A percentile compares a stretch with the other conserved stretches of the same genome.
phyloP scores from a whole-genome alignment of 441 rosid genomes.

The Rhodomyrtus psidioides region DNA sequence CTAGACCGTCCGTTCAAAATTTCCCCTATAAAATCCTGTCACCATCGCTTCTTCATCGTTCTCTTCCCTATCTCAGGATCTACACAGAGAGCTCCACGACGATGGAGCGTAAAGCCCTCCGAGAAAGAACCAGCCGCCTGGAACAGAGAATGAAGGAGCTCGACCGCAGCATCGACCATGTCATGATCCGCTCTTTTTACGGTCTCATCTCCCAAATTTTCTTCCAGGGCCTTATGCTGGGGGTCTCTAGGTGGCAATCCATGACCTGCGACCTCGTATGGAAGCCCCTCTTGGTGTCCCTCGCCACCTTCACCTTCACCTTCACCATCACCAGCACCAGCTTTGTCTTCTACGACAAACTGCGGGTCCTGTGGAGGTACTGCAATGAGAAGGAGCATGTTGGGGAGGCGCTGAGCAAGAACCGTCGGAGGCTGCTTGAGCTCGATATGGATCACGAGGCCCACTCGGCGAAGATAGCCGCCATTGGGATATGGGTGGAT shows the following conservation, averaged over 20 bases:
- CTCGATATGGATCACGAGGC: not conserved
- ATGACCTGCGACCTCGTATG: not conserved
- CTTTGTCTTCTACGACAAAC: not conserved
- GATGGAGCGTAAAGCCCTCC: no score
- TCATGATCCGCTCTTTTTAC: not conserved
- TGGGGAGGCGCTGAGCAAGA: not conserved
- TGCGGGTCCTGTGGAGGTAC: not conserved
- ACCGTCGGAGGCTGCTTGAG: not conserved
- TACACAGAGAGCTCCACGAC: no score
- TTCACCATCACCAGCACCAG: not conserved
- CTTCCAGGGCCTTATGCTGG: no score
- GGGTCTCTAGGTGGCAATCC: not conserved
- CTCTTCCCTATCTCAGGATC: no score
- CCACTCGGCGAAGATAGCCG: not conserved
- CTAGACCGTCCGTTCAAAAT: no score
- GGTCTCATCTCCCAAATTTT: no score
- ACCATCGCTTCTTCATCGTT: no score
- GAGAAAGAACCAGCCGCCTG: no score
- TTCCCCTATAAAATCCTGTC: no score
- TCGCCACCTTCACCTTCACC: no score
- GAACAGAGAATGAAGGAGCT: not conserved
- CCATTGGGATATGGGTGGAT: no score
- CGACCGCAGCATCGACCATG: not conserved
- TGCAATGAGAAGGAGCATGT: not conserved
- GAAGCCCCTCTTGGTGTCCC: not conserved